A percentile compares a stretch with the other conserved stretches of the same genome.
Conservation (phyloP, 2,329 filamentous ascomycete genomes). For the Aphanoascus verrucosus region DNA sequence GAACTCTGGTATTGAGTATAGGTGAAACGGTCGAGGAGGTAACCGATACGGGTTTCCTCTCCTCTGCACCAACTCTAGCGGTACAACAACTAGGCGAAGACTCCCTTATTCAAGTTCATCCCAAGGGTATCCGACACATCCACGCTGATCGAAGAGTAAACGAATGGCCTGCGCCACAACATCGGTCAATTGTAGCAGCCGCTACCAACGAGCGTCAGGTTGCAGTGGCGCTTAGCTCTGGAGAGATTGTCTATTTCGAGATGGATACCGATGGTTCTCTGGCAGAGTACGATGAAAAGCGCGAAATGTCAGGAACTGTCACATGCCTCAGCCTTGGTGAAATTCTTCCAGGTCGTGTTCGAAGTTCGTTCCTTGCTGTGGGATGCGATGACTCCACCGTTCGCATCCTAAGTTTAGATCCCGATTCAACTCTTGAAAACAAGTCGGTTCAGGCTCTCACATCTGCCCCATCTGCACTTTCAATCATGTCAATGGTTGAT, state of each 20-base stretch:
- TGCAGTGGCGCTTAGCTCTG: slow-evolving; percentile 84
- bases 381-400: slow-evolving; percentile 96
- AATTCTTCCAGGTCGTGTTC: slow-evolving; percentile 76
- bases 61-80: slow-evolving; percentile 76
- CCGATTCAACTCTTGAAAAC: slow-evolving; percentile 80
- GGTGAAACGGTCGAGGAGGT: slow-evolving; percentile 96
- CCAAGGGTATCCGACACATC: slow-evolving; percentile 91
- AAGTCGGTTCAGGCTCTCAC: slow-evolving; percentile 92
- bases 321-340: slow-evolving; percentile 89
- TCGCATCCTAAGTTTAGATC: slow-evolving; percentile 78
- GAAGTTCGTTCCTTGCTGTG: slow-evolving; percentile 88
- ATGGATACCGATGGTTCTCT: slow-evolving; percentile 86
- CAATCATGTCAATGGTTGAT: slow-evolving; percentile 92
- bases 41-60: slow-evolving; percentile 82
- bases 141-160: slow-evolving; percentile 65
- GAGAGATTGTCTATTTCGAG: slow-evolving; percentile 96
- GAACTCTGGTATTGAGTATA: slow-evolving; percentile 84
- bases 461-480: slow-evolving; percentile 74
- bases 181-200: slow-evolving; percentile 89
- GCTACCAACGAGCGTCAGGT: slow-evolving; percentile 90
- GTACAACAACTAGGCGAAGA: slow-evolving; percentile 92
- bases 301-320: slow-evolving; percentile 89
- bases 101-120: slow-evolving; percentile 85
- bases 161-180: slow-evolving; percentile 87
- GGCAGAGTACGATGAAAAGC: slow-evolving; percentile 89